Base-by-base conservation (phyloP, 148 eudicot species). In the Fagopyrum tataricum region DNA sequence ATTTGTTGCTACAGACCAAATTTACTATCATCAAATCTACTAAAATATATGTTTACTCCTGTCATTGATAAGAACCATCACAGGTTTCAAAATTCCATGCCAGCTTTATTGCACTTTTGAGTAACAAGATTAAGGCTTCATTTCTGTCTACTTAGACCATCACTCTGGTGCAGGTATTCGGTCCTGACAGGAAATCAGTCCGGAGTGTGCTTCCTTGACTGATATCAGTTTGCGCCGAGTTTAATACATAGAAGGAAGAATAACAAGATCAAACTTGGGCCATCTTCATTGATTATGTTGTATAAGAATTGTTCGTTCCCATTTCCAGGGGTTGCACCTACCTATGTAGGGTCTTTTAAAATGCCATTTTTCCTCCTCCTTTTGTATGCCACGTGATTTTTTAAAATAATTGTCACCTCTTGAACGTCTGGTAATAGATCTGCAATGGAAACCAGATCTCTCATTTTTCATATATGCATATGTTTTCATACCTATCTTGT, bases 171-270 rank as follows among this genome's bases (percentile, higher is more conserved):
- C 93, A 94, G 98, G 75, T 88, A 10, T 91, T 83, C 76, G 98
- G 98, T 58, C 88, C 97, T 12, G 97, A 94, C 83, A 87, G 93
- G 80, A 94, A 94, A 79, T 91, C 85, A 71, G 53, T 94, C 31
- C 87, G 88, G 77, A 81, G 90, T 48, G 78, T 76, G 44, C 90
- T 94, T 51, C 96, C 98, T 49, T 91, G 84, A 91, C 77, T 67
- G 61, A 24, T 74, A 37, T 0, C 43, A 55, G 8, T 26, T 26
- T 26, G 31, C 8, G 18, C 7, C 42, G 37, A 31, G 17, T 23
- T 59, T 59, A 10, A 24, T 23, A 10, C 67, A 59, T 59, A 59
- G 15, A 59, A 24, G 40, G 66, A 59, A 24, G 66, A 59, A 59
- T 59, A 24, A 24, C 66, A 59, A 24, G 68, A 62, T 26, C 31